phyloP scores from a whole-genome alignment of 352 stramenopile genomes.

The Pythium periplocum region DNA sequence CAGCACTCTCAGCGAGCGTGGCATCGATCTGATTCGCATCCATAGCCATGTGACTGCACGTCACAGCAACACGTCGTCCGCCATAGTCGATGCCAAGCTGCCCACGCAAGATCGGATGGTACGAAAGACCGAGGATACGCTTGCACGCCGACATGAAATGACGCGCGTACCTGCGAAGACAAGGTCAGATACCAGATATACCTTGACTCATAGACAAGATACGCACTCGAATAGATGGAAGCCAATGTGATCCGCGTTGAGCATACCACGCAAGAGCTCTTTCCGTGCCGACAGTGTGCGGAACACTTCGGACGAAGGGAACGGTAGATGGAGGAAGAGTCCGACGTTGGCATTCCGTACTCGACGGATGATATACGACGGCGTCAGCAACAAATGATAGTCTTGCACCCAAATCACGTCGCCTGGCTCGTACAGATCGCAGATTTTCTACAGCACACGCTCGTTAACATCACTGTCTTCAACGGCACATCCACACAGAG shows the following conservation, averaged over 20 bases:
- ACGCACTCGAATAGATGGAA: conserved; percentile 93
- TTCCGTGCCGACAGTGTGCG: conserved; percentile 92
- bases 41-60: conserved; percentile 91
- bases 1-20: conserved; percentile 30
- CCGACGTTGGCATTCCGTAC: conserved; percentile 90
- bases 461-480: no score
- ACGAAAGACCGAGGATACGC: conserved; percentile 91
- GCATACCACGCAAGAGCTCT: conserved; percentile 86
- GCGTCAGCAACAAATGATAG: conserved; percentile 97
- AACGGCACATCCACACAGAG: no score
- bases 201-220: neutral
- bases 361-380: conserved; percentile 92
- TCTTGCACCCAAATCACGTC: conserved; percentile 97
- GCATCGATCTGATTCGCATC: conserved; percentile 49
- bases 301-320: conserved; percentile 98
- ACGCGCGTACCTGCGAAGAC: conserved; percentile 38
- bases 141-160: conserved; percentile 91
- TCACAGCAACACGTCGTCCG: conserved; percentile 91
- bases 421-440: conserved; percentile 68
- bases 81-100: conserved; percentile 94
- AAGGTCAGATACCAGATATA: neutral
- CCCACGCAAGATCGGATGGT: conserved; percentile 89
- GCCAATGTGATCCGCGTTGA: conserved; percentile 90
- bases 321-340: conserved; percentile 98
- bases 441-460: conserved; percentile 38